A percentile compares a stretch with the other conserved stretches of the same genome.
Evolutionary conservation across 2,329 filamentous ascomycete species (phyloP).

Genomic region (Arthrinium phaeospermum): DNA sequence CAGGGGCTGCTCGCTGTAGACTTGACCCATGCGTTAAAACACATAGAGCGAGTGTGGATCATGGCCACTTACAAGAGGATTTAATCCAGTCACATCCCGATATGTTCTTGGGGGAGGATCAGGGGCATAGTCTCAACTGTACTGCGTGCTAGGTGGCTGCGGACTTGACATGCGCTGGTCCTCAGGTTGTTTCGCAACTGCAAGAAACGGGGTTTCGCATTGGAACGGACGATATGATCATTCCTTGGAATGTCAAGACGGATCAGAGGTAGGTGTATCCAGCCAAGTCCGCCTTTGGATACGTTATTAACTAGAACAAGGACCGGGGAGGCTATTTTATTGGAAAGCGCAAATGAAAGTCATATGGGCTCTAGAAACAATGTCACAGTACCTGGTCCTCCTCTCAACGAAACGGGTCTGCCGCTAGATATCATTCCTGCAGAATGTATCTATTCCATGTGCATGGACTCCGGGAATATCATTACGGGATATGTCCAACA

Average conservation of each 20-base stretch:
- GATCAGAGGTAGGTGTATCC: background rate
- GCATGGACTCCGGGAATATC: background rate
- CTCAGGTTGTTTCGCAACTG: background rate
- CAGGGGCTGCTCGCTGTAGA: conserved; percentile 15
- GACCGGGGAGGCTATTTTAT: background rate
- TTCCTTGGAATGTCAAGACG: conserved; percentile 17
- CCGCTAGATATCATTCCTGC: conserved; percentile 11
- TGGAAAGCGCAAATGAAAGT: too few relatives aligned
- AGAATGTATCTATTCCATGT: background rate
- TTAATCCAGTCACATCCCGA: background rate
- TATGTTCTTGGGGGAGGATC: background rate
- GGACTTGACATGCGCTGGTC: conserved; percentile 5
- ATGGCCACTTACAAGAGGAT: background rate
- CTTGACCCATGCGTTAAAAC: conserved; percentile 2
- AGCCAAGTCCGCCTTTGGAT: background rate
- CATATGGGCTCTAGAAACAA: too few relatives aligned
- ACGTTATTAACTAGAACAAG: background rate
- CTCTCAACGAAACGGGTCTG: background rate
- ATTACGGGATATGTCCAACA: too few relatives aligned
- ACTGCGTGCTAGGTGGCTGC: background rate
- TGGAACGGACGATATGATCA: background rate
- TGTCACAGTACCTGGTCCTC: background rate
- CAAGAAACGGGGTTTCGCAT: background rate
- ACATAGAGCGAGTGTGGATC: background rate
- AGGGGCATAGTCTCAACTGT: too few relatives aligned